Evolutionary conservation across 2,329 filamentous ascomycete genomes (phyloP), one percentile per base, ranked within the genome.

Genomic region (Rutstroemia sydowiana): DNA sequence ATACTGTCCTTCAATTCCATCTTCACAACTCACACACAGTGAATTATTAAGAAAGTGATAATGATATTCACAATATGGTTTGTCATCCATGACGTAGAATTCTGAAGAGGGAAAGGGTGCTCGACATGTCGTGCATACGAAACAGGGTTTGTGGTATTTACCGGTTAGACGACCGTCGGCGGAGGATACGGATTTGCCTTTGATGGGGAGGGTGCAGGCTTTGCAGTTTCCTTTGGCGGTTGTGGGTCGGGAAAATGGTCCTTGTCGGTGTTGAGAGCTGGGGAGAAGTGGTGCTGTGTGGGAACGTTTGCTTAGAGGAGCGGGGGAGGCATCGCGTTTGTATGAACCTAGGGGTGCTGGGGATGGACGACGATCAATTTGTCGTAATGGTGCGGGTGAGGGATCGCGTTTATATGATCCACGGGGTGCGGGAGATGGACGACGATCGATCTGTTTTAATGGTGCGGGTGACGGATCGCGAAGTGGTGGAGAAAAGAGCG

Each of bases 61-160:
- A 69, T 97, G 90, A 45, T 84, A 82, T 59, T 89, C 85, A 69
- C 93, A 97, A 70, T 92, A 96, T 0, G 93, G 93, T 54, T 82
- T 77, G 69, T 98, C 89, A 58, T 86, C 72, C 54, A 90, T 79
- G 10, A 98, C 91, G 66, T 98, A 98, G 63, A 97, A 97, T 54
- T 93, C 90, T 1, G 88, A 80, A 0, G 90, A 95, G 18, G 83
- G 75, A 65, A 97, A 98, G 1, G 90, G 85, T 49, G 83, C 77
- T 10, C 75, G 74, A 72, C 93, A 98, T 1, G 86, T 90, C 4
- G 82, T 80, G 75, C 93, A 98, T 10, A 92, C 87, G 66, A 98
- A 97, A 68, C 92, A 98, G 4, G 85, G 79, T 68, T 95, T 95
- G 75, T 98, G 93, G 68, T 95, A 98, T 57, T 90, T 85, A 9